Conservation (phyloP, 192 early-diverging fungal species). For the Coemansia asiatica region DNA sequence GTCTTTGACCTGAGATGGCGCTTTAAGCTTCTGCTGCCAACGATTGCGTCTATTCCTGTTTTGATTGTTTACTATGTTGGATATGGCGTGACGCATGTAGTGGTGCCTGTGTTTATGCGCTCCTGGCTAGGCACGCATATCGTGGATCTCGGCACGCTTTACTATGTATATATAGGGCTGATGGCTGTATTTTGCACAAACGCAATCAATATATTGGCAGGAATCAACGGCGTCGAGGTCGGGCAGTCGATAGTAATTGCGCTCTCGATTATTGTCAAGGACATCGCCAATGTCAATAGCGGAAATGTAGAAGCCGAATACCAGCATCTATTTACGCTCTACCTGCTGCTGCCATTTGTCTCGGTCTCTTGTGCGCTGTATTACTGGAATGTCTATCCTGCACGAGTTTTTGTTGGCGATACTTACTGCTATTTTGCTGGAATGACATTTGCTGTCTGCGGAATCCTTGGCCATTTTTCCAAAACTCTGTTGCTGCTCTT, state of each 20-base stretch:
- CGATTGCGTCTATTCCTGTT: slow-evolving; percentile 88
- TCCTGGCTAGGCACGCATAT: slow-evolving; percentile 64
- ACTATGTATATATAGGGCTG: slow-evolving; percentile 91
- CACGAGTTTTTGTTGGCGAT: slow-evolving; percentile 92
- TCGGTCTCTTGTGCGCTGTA: slow-evolving; percentile 81
- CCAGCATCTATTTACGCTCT: slow-evolving; percentile 81
- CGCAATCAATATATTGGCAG: slow-evolving; percentile 97
- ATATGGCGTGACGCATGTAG: slow-evolving; percentile 81
- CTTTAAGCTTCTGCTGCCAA: slow-evolving; percentile 92
- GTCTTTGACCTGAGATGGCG: slow-evolving; percentile 95
- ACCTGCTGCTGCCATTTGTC: slow-evolving; percentile 91
- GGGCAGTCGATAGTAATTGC: slow-evolving; percentile 92
- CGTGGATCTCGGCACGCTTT: slow-evolving; percentile 84
- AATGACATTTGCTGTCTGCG: slow-evolving; percentile 98
- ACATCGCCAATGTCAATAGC: slow-evolving; percentile 40
- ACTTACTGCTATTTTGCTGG: slow-evolving; percentile 98
- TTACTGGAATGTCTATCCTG: slow-evolving; percentile 91
- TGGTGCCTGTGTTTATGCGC: slow-evolving; percentile 83
- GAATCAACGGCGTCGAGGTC: slow-evolving; percentile 96
- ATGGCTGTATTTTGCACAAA: slow-evolving; percentile 95
- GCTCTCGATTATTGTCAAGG: slow-evolving; percentile 67
- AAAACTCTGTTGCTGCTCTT: slow-evolving; percentile 94
- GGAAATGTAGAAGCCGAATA: slow-evolving; percentile 63
- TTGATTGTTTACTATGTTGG: slow-evolving; percentile 93
- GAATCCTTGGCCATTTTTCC: slow-evolving; percentile 89